A percentile compares a stretch with the other conserved stretches of the same genome.
These are phyloP conservation scores for Pseudonitzschia pungens DNA, from an alignment of 108 stramenopile genomes.

Conservation along the genomic window DNA sequence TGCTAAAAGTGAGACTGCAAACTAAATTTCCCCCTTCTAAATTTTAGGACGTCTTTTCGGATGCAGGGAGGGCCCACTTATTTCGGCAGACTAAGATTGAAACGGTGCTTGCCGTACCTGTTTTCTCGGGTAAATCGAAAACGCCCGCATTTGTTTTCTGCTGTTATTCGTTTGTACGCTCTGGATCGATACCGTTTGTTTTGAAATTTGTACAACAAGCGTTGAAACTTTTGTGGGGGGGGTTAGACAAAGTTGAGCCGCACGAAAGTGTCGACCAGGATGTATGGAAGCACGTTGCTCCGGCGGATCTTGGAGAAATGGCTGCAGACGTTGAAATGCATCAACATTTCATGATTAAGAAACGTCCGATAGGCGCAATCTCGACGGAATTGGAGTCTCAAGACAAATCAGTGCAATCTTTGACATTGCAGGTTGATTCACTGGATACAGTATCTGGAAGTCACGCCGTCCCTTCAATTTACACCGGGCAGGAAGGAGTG, in stretches of 20 bases:
- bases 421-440: slow-evolving; percentile 8
- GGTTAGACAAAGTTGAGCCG: slow-evolving; percentile 73
- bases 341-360: slow-evolving; percentile 78
- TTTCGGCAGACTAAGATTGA: slow-evolving; percentile 66
- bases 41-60: slow-evolving; percentile 57
- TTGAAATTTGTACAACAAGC: slow-evolving; percentile 90
- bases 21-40: not conserved
- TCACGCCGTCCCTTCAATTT: slow-evolving; percentile 27
- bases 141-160: slow-evolving; percentile 75
- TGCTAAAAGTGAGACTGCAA: not conserved
- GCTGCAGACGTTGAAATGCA: slow-evolving; percentile 92
- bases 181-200: slow-evolving; percentile 81
- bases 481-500: slow-evolving; percentile 21
- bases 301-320: slow-evolving; percentile 90
- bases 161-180: slow-evolving; percentile 74
- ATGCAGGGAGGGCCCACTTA: slow-evolving; percentile 48
- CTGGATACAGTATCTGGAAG: slow-evolving; percentile 11
- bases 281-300: slow-evolving; percentile 77
- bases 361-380: slow-evolving; percentile 52
- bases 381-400: not conserved
- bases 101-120: slow-evolving; percentile 81
- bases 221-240: slow-evolving; percentile 74
- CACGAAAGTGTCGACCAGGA: slow-evolving; percentile 68
- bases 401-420: slow-evolving; percentile 12
- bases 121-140: slow-evolving; percentile 60